phyloP scores from a whole-genome alignment of 2,329 filamentous ascomycete species.

The Coleophoma cylindrospora region DNA sequence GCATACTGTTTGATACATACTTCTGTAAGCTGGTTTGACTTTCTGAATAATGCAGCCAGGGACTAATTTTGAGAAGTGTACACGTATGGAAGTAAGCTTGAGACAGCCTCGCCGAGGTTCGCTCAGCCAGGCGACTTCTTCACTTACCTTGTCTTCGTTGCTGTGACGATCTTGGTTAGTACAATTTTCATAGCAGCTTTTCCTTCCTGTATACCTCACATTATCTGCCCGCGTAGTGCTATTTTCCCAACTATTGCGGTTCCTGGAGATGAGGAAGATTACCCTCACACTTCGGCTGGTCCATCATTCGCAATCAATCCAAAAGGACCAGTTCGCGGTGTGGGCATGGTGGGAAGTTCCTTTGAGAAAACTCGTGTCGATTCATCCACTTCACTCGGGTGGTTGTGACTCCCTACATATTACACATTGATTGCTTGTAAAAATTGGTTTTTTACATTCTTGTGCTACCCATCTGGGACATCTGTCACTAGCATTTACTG shows the following conservation, averaged over 20 bases:
- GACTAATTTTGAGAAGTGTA: conserved; percentile 43
- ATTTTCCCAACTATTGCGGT: conserved; percentile 47
- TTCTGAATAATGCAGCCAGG: conserved; percentile 8
- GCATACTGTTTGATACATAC: conserved; percentile 64
- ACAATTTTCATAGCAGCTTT: conserved; percentile 10
- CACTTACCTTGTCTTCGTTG: conserved; percentile 60
- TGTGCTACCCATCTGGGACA: background rate
- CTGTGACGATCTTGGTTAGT: conserved; percentile 58
- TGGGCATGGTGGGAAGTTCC: conserved; percentile 51
- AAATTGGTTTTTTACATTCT: conserved; percentile 4
- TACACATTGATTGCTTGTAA: conserved; percentile 3
- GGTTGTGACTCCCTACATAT: conserved; percentile 32
- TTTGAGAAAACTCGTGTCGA: conserved; percentile 43
- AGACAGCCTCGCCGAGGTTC: conserved; percentile 57
- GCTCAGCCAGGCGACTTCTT: conserved; percentile 60
- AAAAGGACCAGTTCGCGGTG: conserved; percentile 43
- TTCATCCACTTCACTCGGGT: conserved; percentile 27
- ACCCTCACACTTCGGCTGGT: conserved; percentile 47
- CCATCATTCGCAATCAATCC: conserved; percentile 47
- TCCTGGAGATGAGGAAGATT: conserved; percentile 57
- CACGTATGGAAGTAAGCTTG: conserved; percentile 59
- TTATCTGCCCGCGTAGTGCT: conserved; percentile 53
- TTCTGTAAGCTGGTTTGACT: conserved; percentile 42
- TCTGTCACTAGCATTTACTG: conserved; percentile 16
- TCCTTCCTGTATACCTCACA: conserved; percentile 45